Conservation (phyloP, 352 stramenopile genomes). For the Phytopythium ostracodes region DNA sequence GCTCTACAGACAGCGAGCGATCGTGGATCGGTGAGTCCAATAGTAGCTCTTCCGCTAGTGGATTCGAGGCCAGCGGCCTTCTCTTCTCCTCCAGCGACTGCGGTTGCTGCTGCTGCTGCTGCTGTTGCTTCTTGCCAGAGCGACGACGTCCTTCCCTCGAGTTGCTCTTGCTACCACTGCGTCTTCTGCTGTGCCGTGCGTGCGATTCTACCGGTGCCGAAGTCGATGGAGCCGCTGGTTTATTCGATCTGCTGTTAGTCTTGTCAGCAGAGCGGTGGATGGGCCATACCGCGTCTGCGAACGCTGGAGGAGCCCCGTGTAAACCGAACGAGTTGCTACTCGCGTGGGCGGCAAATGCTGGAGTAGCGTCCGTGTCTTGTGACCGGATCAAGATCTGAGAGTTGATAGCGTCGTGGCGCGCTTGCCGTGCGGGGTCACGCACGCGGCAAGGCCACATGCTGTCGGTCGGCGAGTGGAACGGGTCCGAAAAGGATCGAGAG, state of each 20-base stretch:
- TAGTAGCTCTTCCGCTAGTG: constrained; percentile 17
- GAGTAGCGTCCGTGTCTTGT: constrained; percentile 31
- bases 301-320: not conserved
- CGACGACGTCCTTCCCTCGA: constrained; percentile 3
- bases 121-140: not conserved
- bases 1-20: constrained; percentile 28
- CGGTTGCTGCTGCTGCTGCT: not conserved
- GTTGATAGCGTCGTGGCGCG: constrained; percentile 28
- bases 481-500: constrained; percentile 58
- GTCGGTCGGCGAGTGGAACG: constrained; percentile 47
- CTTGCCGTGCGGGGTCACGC: constrained; percentile 24
- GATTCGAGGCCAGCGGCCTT: not conserved
- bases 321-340: not conserved
- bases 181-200: not conserved
- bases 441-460: constrained; percentile 24
- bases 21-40: constrained; percentile 31
- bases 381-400: constrained; percentile 44
- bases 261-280: not conserved
- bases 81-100: not conserved
- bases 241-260: not conserved
- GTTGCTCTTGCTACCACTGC: constrained; percentile 3
- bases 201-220: not conserved
- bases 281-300: too few species aligned
- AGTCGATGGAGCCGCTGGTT: not conserved
- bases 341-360: not conserved